These are phyloP conservation scores for Amanita muscaria DNA, from an alignment of 768 basidiomycete species.

Conservation along the genomic window DNA sequence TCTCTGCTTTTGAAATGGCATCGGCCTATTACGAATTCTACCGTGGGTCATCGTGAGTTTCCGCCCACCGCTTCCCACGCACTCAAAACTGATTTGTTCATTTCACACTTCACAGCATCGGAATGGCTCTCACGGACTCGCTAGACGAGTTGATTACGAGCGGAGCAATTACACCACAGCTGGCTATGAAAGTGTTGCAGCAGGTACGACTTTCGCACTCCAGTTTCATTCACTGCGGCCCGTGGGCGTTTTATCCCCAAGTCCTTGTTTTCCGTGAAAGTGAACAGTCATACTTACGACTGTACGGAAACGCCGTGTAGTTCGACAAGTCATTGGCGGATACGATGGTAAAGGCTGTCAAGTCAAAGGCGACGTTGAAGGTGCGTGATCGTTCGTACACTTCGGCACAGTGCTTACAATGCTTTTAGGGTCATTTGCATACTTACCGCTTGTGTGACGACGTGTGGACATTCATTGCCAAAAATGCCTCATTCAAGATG, in stretches of 20 bases:
- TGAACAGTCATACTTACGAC: too few species aligned
- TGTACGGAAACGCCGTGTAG: constrained; percentile 35
- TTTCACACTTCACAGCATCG: too few species aligned
- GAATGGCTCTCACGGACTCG: constrained; percentile 95
- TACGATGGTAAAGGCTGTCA: constrained; percentile 87
- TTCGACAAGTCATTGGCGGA: constrained; percentile 96
- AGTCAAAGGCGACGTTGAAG: constrained; percentile 91
- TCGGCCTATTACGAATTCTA: too few species aligned
- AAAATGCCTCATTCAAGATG: constrained; percentile 92
- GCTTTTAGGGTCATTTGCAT: constrained; percentile 69
- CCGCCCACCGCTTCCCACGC: too few species aligned
- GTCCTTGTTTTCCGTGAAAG: too few species aligned
- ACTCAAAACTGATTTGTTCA: too few species aligned
- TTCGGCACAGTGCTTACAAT: background rate
- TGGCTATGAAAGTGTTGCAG: constrained; percentile 97
- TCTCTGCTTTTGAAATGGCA: too few species aligned
- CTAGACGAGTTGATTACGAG: constrained; percentile 97
- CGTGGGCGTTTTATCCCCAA: too few species aligned
- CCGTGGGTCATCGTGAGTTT: too few species aligned
- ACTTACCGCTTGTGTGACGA: constrained; percentile 93
- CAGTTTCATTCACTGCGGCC: background rate
- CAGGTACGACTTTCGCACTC: constrained; percentile 48
- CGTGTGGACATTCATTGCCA: constrained; percentile 98
- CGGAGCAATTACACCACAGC: constrained; percentile 92
- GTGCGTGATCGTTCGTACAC: constrained; percentile 29